Conservation (phyloP, 2,329 filamentous ascomycete species). For the Nannizziopsis barbatae region DNA sequence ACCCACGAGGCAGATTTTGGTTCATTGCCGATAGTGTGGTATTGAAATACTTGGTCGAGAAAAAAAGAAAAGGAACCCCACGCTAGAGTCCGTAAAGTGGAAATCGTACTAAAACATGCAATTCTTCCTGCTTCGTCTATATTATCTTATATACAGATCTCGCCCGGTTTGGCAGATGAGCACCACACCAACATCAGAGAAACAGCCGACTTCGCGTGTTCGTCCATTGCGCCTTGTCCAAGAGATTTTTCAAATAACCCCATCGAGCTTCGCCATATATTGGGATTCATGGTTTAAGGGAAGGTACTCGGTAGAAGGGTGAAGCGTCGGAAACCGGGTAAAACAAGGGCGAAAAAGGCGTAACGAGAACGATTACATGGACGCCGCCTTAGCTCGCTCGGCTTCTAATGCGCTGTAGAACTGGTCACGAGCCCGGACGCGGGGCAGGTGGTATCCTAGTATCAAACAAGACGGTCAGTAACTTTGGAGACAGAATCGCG, state of each 20-base stretch:
- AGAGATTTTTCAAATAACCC: too few species aligned
- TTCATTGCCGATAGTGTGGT: too few species aligned
- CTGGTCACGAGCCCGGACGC: slow-evolving; percentile 51
- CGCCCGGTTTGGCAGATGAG: background rate
- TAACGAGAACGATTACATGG: slow-evolving; percentile 2
- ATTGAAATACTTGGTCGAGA: too few species aligned
- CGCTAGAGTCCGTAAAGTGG: background rate
- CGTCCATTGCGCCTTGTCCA: background rate
- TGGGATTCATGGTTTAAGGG: too few species aligned
- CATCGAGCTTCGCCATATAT: too few species aligned
- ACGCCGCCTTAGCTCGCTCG: slow-evolving; percentile 39
- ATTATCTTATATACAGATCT: slow-evolving; percentile 6
- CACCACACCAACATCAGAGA: background rate
- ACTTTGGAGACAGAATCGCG: background rate
- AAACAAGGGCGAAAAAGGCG: background rate
- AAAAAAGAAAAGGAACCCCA: too few species aligned
- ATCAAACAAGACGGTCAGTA: background rate
- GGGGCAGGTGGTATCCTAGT: slow-evolving; percentile 53
- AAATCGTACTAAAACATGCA: background rate
- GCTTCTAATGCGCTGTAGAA: slow-evolving; percentile 55
- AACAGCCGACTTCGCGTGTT: too few species aligned
- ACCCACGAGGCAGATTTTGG: too few species aligned
- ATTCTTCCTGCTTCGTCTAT: background rate
- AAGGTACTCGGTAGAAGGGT: background rate
- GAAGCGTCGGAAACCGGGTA: background rate